Percentiles rank a stretch among this genome's conserved stretches.
Evolutionary conservation across 2,329 filamentous ascomycete genomes (phyloP).

Genomic region (Rutstroemia sydowiana): DNA sequence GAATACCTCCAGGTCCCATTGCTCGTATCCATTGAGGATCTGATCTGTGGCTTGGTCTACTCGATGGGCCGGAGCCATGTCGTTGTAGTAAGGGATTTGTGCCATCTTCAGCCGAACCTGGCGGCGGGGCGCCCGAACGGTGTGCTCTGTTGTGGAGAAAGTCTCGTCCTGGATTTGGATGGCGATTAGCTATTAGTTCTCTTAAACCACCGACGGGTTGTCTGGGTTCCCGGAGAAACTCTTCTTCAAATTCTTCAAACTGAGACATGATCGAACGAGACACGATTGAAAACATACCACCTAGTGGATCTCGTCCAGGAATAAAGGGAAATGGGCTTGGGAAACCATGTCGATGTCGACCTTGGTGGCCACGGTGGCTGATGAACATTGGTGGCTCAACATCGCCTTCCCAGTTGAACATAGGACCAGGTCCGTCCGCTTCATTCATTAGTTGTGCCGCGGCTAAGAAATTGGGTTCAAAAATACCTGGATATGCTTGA

Average conservation of each 20-base stretch:
- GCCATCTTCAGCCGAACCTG: slow-evolving; percentile 65
- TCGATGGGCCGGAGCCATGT: slow-evolving; percentile 31
- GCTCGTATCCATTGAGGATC: slow-evolving; percentile 44
- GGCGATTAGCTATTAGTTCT: slow-evolving; percentile 27
- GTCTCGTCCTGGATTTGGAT: slow-evolving; percentile 29
- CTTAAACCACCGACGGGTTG: neutral
- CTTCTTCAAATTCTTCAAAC: neutral
- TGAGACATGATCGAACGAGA: neutral
- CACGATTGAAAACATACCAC: slow-evolving; percentile 36
- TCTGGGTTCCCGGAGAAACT: neutral
- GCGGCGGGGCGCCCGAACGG: slow-evolving; percentile 40
- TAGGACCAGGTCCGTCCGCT: slow-evolving; percentile 24
- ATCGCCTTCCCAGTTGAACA: slow-evolving; percentile 52
- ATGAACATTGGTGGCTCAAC: slow-evolving; percentile 41
- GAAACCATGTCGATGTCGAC: slow-evolving; percentile 47
- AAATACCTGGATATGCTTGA: slow-evolving; percentile 48
- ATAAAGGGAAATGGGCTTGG: slow-evolving; percentile 59
- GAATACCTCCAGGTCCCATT: slow-evolving; percentile 31
- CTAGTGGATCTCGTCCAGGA: slow-evolving; percentile 46
- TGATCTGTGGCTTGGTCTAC: slow-evolving; percentile 42
- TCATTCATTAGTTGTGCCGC: slow-evolving; percentile 7
- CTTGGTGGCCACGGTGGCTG: slow-evolving; percentile 34
- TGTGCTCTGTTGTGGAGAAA: slow-evolving; percentile 42
- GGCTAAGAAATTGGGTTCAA: neutral
- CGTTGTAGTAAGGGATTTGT: slow-evolving; percentile 80